A percentile compares a stretch with the other conserved stretches of the same genome.
Evolutionary conservation across 2,329 filamentous ascomycete species (phyloP).

Genomic region (Calonectria honghensis): DNA sequence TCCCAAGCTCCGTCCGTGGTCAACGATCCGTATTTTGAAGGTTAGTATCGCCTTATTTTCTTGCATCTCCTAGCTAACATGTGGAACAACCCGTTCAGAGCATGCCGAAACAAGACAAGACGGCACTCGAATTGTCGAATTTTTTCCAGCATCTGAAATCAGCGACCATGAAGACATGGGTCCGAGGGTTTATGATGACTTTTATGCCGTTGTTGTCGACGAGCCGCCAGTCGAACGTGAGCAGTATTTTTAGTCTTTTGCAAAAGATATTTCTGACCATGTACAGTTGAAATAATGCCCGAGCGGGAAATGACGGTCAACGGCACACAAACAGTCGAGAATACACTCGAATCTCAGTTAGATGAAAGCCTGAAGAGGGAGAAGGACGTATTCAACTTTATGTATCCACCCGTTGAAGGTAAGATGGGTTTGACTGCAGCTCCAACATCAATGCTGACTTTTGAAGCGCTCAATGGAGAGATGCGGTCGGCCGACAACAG

Average conservation of each 20-base stretch:
- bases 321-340: slow-evolving; percentile 1
- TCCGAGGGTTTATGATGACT: slow-evolving; percentile 13
- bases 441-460: neutral
- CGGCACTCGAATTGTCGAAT: slow-evolving; percentile 15
- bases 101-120: slow-evolving; percentile 6
- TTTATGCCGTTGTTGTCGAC: slow-evolving; percentile 17
- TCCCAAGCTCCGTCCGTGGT: neutral
- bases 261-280: neutral
- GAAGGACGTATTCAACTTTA: slow-evolving; percentile 21
- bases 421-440: neutral
- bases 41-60: neutral
- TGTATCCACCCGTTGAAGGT: slow-evolving; percentile 19
- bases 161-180: neutral
- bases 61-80: no score
- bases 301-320: slow-evolving; percentile 10
- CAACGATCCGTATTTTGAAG: slow-evolving; percentile 1
- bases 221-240: slow-evolving; percentile 2
- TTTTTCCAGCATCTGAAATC: slow-evolving; percentile 6
- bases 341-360: neutral
- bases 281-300: neutral
- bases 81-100: neutral
- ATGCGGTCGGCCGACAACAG: neutral
- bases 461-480: slow-evolving; percentile 5
- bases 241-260: neutral
- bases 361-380: slow-evolving; percentile 18